Base-by-base conservation (phyloP, 2,329 filamentous ascomycete species). In the Colletotrichum sp. region DNA sequence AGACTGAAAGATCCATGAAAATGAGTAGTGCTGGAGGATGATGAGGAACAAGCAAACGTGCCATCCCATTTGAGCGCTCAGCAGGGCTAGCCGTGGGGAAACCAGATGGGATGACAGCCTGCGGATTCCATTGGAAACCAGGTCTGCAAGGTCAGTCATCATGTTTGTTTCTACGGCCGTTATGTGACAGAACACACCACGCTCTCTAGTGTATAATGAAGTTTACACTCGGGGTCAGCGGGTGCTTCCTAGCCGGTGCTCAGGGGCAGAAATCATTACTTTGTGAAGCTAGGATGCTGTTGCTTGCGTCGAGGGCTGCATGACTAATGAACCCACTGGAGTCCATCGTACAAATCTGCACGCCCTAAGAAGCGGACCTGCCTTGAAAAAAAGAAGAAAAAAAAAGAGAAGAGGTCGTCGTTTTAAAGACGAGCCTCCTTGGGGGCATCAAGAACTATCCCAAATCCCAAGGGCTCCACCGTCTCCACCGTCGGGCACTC, bases 361-460 rank as follows among this genome's bases (percentile, higher is more conserved):
- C n/a, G 43, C 43, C 43, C n/a, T 7, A 13, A 5, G 18, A 21
- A 7, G 2, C n/a, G 10, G 6, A 12, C 6, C 18, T 10, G 5
- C 8, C 3, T 21, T 21, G 9, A 60, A 18, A 6, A 30, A 5
- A 30, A 18, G 16, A 8, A 60, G 6, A 5, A 2, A 28, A 60
- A 60, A 60, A 34, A 34, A 5, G 18, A 61, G 8, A 30, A 10
- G 18, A 43, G 52, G 61, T 69, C 28, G 65, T 67, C 16, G 21
- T 30, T 57, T 67, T 55, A 52, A 67, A 34, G 65, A 18, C 48
- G 18, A 24, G 52, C 24, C 18, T 26, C 15, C 48, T 34, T 34
- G 36, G 67, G 67, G 57, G 67, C 36, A 63, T 61, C 52, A 48
- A 52, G 10, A 39, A 70, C 55, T 70, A 61, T 69, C 67, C 67